phyloP scores from a whole-genome alignment of 768 basidiomycete genomes.

The Naganishia vaughanmartiniae region DNA sequence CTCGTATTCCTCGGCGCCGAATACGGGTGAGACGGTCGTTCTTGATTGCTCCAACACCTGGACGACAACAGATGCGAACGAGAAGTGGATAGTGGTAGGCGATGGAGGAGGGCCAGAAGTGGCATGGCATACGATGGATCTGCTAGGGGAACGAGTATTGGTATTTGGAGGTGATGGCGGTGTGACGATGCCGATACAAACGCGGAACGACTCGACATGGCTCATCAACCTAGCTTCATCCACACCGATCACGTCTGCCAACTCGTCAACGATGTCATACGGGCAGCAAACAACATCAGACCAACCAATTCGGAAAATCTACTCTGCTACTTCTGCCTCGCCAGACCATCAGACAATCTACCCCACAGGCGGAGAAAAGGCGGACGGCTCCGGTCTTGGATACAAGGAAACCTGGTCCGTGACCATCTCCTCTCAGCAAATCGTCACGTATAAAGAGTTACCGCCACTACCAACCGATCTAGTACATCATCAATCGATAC shows the following conservation, averaged over 20 bases:
- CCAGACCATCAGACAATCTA: slow-evolving; percentile 59
- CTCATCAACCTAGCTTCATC: slow-evolving; percentile 49
- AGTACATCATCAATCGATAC: slow-evolving; percentile 68
- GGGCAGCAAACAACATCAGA: slow-evolving; percentile 58
- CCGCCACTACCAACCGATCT: slow-evolving; percentile 65
- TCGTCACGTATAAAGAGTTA: slow-evolving; percentile 60
- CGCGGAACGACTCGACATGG: slow-evolving; percentile 64
- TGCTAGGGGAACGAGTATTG: slow-evolving; percentile 54
- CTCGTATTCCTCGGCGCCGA: slow-evolving; percentile 72
- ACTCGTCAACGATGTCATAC: slow-evolving; percentile 49
- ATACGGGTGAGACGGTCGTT: slow-evolving; percentile 66
- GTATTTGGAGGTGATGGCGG: slow-evolving; percentile 76
- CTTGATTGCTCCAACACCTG: slow-evolving; percentile 59
- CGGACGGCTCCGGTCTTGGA: slow-evolving; percentile 69
- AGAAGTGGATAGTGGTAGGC: neutral
- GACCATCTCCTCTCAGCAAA: slow-evolving; percentile 47
- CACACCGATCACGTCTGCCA: slow-evolving; percentile 47
- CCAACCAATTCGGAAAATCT: slow-evolving; percentile 73
- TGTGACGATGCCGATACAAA: slow-evolving; percentile 58
- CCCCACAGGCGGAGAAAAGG: slow-evolving; percentile 74
- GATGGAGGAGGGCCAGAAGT: neutral
- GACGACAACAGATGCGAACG: neutral
- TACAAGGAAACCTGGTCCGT: slow-evolving; percentile 69
- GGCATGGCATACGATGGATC: slow-evolving; percentile 6
- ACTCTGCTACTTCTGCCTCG: slow-evolving; percentile 63